Percentiles rank a stretch among this genome's conserved stretches.
These are phyloP conservation scores for Pulveroboletus frians DNA, from an alignment of 768 basidiomycete genomes.

Conservation along the genomic window DNA sequence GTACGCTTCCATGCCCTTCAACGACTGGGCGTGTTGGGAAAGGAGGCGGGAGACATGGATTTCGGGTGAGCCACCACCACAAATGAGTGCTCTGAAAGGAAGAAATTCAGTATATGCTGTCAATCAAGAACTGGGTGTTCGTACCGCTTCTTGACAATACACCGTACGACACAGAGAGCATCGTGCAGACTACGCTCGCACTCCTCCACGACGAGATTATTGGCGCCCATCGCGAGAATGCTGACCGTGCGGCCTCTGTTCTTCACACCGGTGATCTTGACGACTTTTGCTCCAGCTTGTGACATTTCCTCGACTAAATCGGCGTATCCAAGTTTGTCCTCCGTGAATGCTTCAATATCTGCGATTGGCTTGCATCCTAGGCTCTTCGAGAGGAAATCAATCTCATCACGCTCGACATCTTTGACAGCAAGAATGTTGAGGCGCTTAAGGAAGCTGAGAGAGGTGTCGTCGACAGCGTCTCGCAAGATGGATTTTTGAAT, in stretches of 20 bases:
- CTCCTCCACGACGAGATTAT: conserved; percentile 91
- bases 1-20: conserved; percentile 98
- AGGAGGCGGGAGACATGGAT: conserved; percentile 93
- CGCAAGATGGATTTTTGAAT: conserved; percentile 99
- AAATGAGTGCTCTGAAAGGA: conserved; percentile 72
- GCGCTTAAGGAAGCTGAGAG: conserved; percentile 94
- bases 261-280: conserved; percentile 91
- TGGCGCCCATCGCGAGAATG: conserved; percentile 91
- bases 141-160: conserved; percentile 96
- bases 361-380: conserved; percentile 94
- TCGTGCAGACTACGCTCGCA: conserved; percentile 97
- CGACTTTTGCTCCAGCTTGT: conserved; percentile 81
- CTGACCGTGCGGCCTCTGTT: conserved; percentile 92
- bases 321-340: conserved; percentile 96
- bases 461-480: conserved; percentile 97
- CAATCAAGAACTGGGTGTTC: conserved; percentile 16
- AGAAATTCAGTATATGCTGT: not conserved
- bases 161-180: conserved; percentile 97
- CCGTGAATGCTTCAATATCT: conserved; percentile 95
- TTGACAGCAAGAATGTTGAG: conserved; percentile 95
- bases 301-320: conserved; percentile 91
- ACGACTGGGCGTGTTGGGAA: conserved; percentile 84
- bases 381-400: conserved; percentile 93
- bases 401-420: conserved; percentile 97
- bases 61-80: conserved; percentile 96